A percentile compares a stretch with the other conserved stretches of the same genome.
These are phyloP conservation scores for Fusarium tanahbumbuense DNA, from an alignment of 2,329 filamentous ascomycete species.

Conservation along the genomic window DNA sequence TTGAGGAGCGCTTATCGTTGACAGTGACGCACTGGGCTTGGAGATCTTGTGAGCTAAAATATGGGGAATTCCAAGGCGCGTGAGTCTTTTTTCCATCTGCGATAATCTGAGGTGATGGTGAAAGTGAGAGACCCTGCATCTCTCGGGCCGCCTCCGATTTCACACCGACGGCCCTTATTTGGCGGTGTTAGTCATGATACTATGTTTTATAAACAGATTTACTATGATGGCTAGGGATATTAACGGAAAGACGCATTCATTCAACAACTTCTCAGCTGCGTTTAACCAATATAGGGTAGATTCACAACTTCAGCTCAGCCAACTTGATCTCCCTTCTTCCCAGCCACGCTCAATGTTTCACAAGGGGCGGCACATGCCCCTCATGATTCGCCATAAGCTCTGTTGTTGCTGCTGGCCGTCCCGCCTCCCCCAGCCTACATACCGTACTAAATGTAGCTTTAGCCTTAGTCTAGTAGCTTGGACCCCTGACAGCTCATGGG, in stretches of 20 bases:
- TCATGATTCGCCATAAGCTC: conserved; percentile 39
- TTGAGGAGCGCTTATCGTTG: conserved; percentile 38
- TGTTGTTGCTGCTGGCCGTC: neutral
- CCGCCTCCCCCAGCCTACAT: conserved; percentile 3
- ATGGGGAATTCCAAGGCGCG: conserved; percentile 36
- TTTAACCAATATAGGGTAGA: neutral
- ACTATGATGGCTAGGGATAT: neutral
- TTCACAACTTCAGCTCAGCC: neutral
- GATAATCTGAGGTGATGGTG: neutral
- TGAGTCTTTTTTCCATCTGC: conserved; percentile 19
- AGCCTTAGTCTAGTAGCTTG: conserved; percentile 1
- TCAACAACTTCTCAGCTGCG: neutral
- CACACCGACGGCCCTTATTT: neutral
- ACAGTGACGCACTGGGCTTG: conserved; percentile 40
- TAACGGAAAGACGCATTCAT: neutral
- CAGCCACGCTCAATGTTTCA: conserved; percentile 38
- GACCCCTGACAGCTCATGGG: conserved; percentile 23
- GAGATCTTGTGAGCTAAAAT: conserved; percentile 46
- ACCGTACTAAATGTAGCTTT: neutral
- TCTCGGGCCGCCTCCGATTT: conserved; percentile 10
- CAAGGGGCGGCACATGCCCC: conserved; percentile 36
- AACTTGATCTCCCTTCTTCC: conserved; percentile 2
- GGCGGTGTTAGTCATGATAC: neutral
- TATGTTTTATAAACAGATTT: no score
- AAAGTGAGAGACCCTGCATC: neutral